Base-by-base conservation (phyloP, 176 grass and related monocot species). In the Chrysopogon serrulatus region DNA sequence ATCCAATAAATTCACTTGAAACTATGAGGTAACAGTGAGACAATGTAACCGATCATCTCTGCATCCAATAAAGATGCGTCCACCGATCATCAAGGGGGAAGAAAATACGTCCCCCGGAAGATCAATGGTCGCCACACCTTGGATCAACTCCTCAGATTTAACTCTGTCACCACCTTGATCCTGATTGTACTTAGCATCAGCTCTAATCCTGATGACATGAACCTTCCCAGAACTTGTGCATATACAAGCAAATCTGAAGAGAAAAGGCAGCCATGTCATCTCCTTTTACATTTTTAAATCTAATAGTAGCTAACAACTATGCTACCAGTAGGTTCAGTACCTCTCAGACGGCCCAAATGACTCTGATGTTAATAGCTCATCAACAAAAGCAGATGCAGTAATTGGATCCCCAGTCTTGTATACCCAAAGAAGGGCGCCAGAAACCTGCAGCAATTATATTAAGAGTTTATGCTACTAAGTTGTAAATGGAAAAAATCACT, bases 11-110 rank as follows among this genome's bases (percentile, higher is more conserved):
- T 26, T 21, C 18, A 42, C 27, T 78, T 65, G 57, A 60, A 53
- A 54, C 26, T 85, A 39, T 53, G 80, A 8, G 53, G 41, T 79
- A 66, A 97, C 37, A 3, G 83, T 54, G 37, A 98, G 76, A 83
- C 92, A 98, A 61, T 93, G 89, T 62, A 95, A 64, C 10, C 85
- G 80, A 81, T 95, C 87, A 78, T 98, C 96, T 90, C 93, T 91
- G 79, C 92, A 95, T 16, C 96, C 96, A 40, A 93, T 75, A 88
- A 95, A 98, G 63, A 98, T 93, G 78, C 91, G 93, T 8, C 96
- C 92, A 28, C 89, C 84, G 23, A 98, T 59, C 90, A 98, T 98
- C 41, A 98, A 84, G 32, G 96, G 93, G 1, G 96, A 98, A 16
- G 96, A 98, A 78, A 98, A 98, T 68, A 98, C 85, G 34, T 93